Evolutionary conservation across 768 basidiomycete genomes (phyloP).

Genomic region (Psilocybe azurescens): DNA sequence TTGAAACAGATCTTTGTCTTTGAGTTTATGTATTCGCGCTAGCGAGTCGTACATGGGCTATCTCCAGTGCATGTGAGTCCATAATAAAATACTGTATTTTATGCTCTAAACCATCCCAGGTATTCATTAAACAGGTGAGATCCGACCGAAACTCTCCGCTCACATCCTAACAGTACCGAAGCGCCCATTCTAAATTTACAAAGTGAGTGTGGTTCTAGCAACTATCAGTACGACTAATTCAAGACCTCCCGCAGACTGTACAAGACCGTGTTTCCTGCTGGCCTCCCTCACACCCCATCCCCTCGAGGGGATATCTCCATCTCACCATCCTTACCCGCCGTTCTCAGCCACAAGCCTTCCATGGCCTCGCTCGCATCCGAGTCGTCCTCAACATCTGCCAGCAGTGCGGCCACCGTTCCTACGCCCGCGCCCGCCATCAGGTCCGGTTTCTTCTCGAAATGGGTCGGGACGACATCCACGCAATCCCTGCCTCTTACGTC

Average conservation of each 20-base stretch:
- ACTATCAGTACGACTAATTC: not conserved
- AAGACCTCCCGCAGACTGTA: conserved; percentile 50
- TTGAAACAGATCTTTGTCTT: not conserved
- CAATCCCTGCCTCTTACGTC: conserved; percentile 22
- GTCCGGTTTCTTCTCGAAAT: conserved; percentile 43
- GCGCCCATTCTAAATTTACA: conserved; percentile 77
- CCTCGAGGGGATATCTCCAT: conserved; percentile 27
- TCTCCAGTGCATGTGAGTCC: conserved; percentile 70
- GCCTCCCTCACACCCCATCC: conserved; percentile 42
- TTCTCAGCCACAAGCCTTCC: conserved; percentile 24
- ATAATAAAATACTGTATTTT: conserved; percentile 4
- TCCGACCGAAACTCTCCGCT: not conserved
- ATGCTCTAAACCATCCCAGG: conserved; percentile 25
- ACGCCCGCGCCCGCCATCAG: conserved; percentile 16
- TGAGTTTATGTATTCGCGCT: not conserved
- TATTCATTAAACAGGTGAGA: conserved; percentile 59
- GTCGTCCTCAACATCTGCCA: conserved; percentile 21
- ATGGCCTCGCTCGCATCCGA: conserved; percentile 28
- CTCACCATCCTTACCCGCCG: conserved; percentile 16
- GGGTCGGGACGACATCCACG: conserved; percentile 32
- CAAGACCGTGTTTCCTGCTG: conserved; percentile 69
- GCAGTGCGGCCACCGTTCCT: conserved; percentile 21
- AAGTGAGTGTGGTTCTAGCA: conserved; percentile 47
- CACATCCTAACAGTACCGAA: conserved; percentile 23
- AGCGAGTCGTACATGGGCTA: conserved; percentile 84